Evolutionary conservation across 129 eudicot genomes (phyloP).

Genomic region (Flaveria sonorensis): DNA sequence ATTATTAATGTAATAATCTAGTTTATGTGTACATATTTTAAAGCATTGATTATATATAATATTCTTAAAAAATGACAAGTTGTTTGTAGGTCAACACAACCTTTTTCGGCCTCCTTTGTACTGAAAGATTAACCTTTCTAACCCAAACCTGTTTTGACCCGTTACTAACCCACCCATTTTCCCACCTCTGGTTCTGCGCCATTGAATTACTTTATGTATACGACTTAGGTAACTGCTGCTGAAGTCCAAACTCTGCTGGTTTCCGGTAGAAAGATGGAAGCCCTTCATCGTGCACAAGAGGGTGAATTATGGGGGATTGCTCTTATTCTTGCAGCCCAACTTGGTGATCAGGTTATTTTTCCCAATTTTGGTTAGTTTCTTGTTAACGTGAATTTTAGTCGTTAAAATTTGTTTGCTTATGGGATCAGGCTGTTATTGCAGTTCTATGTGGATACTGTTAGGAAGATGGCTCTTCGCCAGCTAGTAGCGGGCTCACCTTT

Average conservation of each 20-base stretch:
- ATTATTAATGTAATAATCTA: background rate
- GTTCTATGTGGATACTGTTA: constrained; percentile 85
- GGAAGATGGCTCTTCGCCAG: constrained; percentile 86
- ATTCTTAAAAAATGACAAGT: background rate
- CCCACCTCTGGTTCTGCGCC: background rate
- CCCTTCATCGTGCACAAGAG: constrained; percentile 78
- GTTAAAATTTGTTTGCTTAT: constrained; percentile 9
- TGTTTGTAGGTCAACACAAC: constrained; percentile 12
- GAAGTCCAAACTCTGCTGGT: constrained; percentile 91
- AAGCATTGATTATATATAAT: background rate
- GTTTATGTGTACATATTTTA: background rate
- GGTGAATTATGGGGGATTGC: constrained; percentile 95
- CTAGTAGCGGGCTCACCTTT: constrained; percentile 89
- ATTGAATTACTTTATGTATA: constrained; percentile 8
- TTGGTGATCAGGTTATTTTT: constrained; percentile 81
- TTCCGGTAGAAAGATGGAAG: constrained; percentile 86
- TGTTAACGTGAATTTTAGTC: constrained; percentile 5
- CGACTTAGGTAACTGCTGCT: constrained; percentile 72
- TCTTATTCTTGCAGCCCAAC: constrained; percentile 91
- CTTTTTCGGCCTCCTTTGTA: background rate
- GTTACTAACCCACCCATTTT: background rate
- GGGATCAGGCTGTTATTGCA: constrained; percentile 45
- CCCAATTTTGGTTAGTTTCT: background rate
- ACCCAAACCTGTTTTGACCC: background rate
- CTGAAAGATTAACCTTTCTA: background rate